A percentile compares a stretch with the other conserved stretches of the same genome.
Conservation (phyloP, 2,329 filamentous ascomycete genomes). For the Colletotrichum cordylinicola region DNA sequence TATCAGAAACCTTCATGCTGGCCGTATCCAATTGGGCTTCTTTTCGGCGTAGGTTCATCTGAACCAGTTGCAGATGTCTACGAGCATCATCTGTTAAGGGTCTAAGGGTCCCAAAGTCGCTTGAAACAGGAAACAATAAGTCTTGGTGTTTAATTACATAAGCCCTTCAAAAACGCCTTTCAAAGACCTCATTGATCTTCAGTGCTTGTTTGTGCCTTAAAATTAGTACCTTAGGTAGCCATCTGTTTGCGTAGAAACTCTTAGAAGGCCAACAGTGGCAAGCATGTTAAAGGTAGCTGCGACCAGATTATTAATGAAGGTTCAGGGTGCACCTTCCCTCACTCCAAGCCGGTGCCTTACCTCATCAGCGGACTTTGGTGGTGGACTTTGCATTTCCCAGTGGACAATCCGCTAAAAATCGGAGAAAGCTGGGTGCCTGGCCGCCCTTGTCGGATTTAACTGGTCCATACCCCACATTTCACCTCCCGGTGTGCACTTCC, state of each 20-base stretch:
- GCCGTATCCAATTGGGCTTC: background rate
- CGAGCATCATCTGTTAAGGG: background rate
- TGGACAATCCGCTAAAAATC: background rate
- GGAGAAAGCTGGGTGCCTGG: background rate
- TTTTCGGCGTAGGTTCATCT: background rate
- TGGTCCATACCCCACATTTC: background rate
- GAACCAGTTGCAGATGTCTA: background rate
- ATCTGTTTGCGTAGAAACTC: background rate
- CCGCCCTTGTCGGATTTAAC: slow-evolving; percentile 9
- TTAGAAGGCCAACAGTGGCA: background rate
- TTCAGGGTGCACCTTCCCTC: background rate
- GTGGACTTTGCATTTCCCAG: background rate
- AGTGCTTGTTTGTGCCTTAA: background rate
- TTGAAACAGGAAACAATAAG: background rate
- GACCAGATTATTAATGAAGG: slow-evolving; percentile 10
- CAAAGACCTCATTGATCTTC: background rate
- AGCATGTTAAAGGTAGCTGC: background rate
- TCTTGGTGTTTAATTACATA: background rate
- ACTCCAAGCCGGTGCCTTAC: background rate
- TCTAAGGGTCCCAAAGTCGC: background rate
- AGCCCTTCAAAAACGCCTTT: background rate
- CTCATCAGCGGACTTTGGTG: slow-evolving; percentile 11
- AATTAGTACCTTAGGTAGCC: background rate
- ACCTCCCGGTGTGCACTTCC: background rate
- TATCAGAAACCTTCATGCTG: background rate